Evolutionary conservation across 176 grass and related monocot species (phyloP).

Genomic region (Microstegium vimineum): DNA sequence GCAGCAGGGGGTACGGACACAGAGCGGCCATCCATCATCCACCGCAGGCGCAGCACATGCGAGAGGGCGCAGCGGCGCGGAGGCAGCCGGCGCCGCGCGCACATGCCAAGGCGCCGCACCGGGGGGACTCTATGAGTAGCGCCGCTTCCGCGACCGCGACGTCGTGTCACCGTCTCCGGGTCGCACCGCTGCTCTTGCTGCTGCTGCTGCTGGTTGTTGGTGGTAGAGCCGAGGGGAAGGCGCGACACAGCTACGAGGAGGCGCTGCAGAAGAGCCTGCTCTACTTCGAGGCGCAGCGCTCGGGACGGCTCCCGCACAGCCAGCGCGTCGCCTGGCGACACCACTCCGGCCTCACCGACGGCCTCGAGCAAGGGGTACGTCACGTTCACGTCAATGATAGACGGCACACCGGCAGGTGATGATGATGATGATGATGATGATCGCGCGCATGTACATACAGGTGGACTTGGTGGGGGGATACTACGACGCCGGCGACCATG

Average conservation of each 20-base stretch:
- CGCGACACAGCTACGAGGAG: conserved; percentile 65
- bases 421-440: not conserved
- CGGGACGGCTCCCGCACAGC: conserved; percentile 74
- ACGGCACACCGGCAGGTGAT: too few relatives aligned
- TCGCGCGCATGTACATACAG: conserved; percentile 23
- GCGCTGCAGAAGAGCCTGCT: conserved; percentile 85
- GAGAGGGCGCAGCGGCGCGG: conserved; percentile 11
- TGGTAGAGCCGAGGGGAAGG: conserved; percentile 1
- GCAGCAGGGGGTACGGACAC: not conserved
- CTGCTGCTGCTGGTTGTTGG: not conserved
- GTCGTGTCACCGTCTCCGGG: not conserved
- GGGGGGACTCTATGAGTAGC: conserved; percentile 1
- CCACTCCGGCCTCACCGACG: conserved; percentile 96
- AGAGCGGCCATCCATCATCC: not conserved
- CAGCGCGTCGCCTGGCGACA: conserved; percentile 81
- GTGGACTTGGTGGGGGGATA: conserved; percentile 81
- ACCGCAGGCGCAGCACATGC: conserved; percentile 30
- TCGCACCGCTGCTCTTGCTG: too few relatives aligned
- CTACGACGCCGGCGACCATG: conserved; percentile 87
- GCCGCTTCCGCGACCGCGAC: not conserved
- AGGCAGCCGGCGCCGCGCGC: not conserved
- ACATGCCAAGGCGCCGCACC: conserved; percentile 29
- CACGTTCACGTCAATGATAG: too few relatives aligned
- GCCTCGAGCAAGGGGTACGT: conserved; percentile 78
- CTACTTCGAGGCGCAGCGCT: conserved; percentile 97